Base-by-base conservation (phyloP, 1,284 basidiomycete genomes). In the Boletus smithii region DNA sequence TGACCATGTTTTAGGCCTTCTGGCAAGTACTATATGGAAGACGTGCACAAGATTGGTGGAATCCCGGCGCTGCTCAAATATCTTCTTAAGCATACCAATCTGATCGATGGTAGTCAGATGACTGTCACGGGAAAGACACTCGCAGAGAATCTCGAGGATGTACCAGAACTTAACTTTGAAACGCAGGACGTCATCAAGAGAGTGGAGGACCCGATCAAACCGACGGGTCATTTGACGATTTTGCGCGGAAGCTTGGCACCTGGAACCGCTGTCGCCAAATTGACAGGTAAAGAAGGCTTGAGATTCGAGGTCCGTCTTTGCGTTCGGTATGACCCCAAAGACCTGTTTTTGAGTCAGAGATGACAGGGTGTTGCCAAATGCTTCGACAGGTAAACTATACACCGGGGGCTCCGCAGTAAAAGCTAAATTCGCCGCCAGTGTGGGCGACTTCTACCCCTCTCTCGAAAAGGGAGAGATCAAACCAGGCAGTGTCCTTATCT, bases 1-100 rank as follows among this genome's bases (percentile, higher is more conserved):
- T 55, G 11, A 50, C 40, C 24, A 29, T 16, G 32, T n/a, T 22
- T 34, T 3, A 87, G 85, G 67, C 95, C 95, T 7, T 92, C 89
- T 23, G 94, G 94, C 22, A 88, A 88, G 73, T 97, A 95, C 69
- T 87, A 91, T 61, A 97, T 98, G 94, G 92, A 97, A 72, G 94
- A 98, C 65, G 77, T 99, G 27, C 91, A 97, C 75, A 82, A 79
- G 56, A 85, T 93, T 55, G 94, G 94, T 31, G 94, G 94, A 50
- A 86, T 95, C 53, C 94, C 94, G 0, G 81, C 80, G 2, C 71
- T 87, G 44, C 67, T 91, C 51, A 89, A 88, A 66, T 97, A 97
- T 71, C 80, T 98, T 39, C 76, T 95, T 54, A 89, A 92, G 59
- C 73, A 92, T 67, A 88, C 88, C 39, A 77, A 88, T 56, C 76